A percentile compares a stretch with the other conserved stretches of the same genome.
Evolutionary conservation across 2,329 filamentous ascomycete species (phyloP).

Genomic region (Penicillium sp.): DNA sequence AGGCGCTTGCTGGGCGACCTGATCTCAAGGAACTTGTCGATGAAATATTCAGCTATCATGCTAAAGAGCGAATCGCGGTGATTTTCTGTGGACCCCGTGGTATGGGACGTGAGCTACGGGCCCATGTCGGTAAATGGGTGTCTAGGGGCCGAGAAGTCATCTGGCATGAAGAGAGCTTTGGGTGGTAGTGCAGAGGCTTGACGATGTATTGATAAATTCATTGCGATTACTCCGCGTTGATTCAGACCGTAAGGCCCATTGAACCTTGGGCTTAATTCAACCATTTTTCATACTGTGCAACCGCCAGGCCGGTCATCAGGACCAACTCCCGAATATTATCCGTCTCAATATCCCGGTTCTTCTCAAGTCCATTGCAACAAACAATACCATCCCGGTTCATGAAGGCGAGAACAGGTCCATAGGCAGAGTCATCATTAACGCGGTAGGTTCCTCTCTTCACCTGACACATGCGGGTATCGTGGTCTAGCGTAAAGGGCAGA

Average conservation of each 20-base stretch:
- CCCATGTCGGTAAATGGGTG: constrained; percentile 1
- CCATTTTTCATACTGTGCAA: constrained; percentile 7
- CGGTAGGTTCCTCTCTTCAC: not conserved
- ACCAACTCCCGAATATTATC: constrained; percentile 1
- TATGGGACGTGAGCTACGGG: constrained; percentile 7
- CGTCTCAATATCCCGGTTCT: constrained; percentile 1
- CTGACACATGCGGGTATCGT: constrained; percentile 1
- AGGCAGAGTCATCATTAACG: not conserved
- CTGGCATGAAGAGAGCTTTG: constrained; percentile 2
- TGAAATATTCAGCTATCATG: constrained; percentile 1
- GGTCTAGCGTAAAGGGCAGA: constrained; percentile 1
- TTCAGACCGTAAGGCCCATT: not conserved
- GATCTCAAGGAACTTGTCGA: constrained; percentile 6
- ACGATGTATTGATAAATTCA: not conserved
- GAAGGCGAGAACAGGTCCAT: not conserved
- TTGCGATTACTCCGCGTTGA: not conserved
- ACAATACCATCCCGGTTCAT: constrained; percentile 8
- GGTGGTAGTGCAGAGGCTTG: not conserved
- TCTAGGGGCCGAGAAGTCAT: not conserved
- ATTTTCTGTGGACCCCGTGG: constrained; percentile 8
- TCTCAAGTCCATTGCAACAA: not conserved
- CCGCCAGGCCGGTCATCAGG: constrained; percentile 3
- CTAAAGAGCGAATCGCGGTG: constrained; percentile 5
- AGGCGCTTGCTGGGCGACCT: not conserved
- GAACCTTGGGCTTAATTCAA: not conserved